A percentile compares a stretch with the other conserved stretches of the same genome.
Evolutionary conservation across 106 monocot genomes (phyloP).

Genomic region (Amphibolis antarctica): DNA sequence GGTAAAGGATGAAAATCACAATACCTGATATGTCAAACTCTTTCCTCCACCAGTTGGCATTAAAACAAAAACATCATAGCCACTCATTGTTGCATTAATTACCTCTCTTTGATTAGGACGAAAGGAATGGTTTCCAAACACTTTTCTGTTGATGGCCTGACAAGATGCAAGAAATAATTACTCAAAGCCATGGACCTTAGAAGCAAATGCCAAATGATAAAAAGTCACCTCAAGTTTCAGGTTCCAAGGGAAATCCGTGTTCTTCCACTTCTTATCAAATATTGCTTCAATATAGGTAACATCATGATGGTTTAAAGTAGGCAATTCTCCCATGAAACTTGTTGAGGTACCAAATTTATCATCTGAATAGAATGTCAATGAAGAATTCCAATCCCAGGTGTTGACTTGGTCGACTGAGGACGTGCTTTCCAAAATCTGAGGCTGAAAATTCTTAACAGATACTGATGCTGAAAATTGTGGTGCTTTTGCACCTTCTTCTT

Average conservation of each 20-base stretch:
- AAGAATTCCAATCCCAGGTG: slow-evolving; percentile 25
- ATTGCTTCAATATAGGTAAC: slow-evolving; percentile 75
- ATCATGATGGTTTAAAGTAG: slow-evolving; percentile 20
- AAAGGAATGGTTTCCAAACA: slow-evolving; percentile 94
- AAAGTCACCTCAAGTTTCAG: slow-evolving; percentile 64
- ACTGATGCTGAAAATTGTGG: slow-evolving; percentile 35
- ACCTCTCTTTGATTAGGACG: slow-evolving; percentile 96
- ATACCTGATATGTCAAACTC: slow-evolving; percentile 95
- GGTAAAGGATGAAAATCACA: neutral
- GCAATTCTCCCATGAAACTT: slow-evolving; percentile 27
- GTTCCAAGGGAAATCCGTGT: slow-evolving; percentile 61
- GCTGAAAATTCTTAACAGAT: slow-evolving; percentile 18
- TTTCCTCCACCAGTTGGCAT: slow-evolving; percentile 99
- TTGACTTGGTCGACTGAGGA: slow-evolving; percentile 23
- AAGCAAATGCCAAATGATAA: slow-evolving; percentile 11
- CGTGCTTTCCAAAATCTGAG: slow-evolving; percentile 22
- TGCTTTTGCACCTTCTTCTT: slow-evolving; percentile 29
- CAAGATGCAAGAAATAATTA: neutral
- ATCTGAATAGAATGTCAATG: slow-evolving; percentile 13
- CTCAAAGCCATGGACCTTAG: neutral
- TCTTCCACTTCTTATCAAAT: slow-evolving; percentile 60
- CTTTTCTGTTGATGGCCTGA: slow-evolving; percentile 69
- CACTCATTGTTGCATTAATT: slow-evolving; percentile 99
- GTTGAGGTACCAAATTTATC: slow-evolving; percentile 23
- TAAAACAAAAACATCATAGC: slow-evolving; percentile 89